Base-by-base conservation (phyloP, 345 rosid species). In the Linum tenue region DNA sequence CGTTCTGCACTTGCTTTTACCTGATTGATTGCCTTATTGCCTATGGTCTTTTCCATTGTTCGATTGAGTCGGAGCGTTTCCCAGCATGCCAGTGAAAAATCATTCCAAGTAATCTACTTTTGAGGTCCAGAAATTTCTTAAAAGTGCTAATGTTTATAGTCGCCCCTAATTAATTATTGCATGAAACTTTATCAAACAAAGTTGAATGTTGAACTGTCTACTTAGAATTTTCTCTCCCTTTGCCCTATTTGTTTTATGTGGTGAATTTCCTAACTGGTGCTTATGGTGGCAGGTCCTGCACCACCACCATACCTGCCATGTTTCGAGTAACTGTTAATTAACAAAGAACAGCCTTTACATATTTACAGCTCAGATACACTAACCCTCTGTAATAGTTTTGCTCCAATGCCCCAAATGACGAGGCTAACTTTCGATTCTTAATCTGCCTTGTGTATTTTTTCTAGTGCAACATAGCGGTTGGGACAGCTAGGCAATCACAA, bases 241-340 rank as follows among this genome's bases (percentile, higher is more conserved):
- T 53, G 48, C 68, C 10, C 12, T 60, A 59, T 72, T 67, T 71
- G 44, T 59, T 62, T 69, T 73, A 8, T 67, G 59, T 64, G 61
- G 55, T 39, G 55, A 36, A 55, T 65, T 56, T 71, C 79, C 83
- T 79, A 76, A 87, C 86, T 68, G 77, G 75, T 80, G 87, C 82
- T 79, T 78, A 74, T 82, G 87, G 83, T 87, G 84, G 79, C 91
- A 84, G 95, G 87, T 78, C 75, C 76, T 73, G 84, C 86, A 76
- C 84, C 86, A 74, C 84, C 85, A 77, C 84, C 71, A 73, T 71
- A 69, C 78, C 72, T 77, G 83, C 84, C 70, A 56, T 77, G 75
- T 77, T 72, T 73, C 80, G 78, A 73, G 86, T 80, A 75, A 73
- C 72, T 79, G 79, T 74, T 22, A 78, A 79, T 81, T 81, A 48